phyloP scores from a whole-genome alignment of 805 yeast genomes.

The Priceomyces carsonii region DNA sequence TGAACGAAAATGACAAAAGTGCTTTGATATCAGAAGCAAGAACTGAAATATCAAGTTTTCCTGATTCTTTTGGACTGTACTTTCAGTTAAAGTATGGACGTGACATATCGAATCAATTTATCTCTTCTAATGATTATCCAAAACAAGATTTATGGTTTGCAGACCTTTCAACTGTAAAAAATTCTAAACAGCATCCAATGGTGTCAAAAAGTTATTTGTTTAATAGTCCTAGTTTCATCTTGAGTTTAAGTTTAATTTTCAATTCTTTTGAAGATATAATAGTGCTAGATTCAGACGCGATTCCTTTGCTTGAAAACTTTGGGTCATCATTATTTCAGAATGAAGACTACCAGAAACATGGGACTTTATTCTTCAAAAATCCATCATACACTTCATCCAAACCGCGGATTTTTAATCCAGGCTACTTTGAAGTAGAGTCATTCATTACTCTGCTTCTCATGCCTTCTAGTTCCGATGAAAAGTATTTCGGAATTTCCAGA shows the following conservation, averaged over 20 bases:
- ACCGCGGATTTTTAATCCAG: slow-evolving; percentile 21
- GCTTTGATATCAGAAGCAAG: slow-evolving; percentile 14
- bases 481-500: slow-evolving; percentile 17
- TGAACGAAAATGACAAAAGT: slow-evolving; percentile 12
- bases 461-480: slow-evolving; percentile 19
- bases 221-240: slow-evolving; percentile 16
- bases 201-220: slow-evolving; percentile 8
- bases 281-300: slow-evolving; percentile 25
- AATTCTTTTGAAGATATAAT: slow-evolving; percentile 33
- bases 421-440: slow-evolving; percentile 29
- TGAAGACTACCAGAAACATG: slow-evolving; percentile 20
- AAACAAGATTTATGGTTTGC: slow-evolving; percentile 29
- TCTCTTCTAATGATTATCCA: slow-evolving; percentile 14
- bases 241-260: slow-evolving; percentile 27
- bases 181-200: slow-evolving; percentile 14
- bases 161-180: slow-evolving; percentile 19
- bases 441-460: slow-evolving; percentile 20
- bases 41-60: slow-evolving; percentile 14
- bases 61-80: slow-evolving; percentile 11
- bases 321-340: slow-evolving; percentile 16
- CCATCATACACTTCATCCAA: slow-evolving; percentile 22
- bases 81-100: slow-evolving; percentile 1
- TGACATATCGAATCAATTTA: slow-evolving; percentile 3
- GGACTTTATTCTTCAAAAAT: slow-evolving; percentile 28
- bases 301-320: slow-evolving; percentile 22